Evolutionary conservation across 2,329 filamentous ascomycete genomes (phyloP).

Genomic region (Nemania abortiva): DNA sequence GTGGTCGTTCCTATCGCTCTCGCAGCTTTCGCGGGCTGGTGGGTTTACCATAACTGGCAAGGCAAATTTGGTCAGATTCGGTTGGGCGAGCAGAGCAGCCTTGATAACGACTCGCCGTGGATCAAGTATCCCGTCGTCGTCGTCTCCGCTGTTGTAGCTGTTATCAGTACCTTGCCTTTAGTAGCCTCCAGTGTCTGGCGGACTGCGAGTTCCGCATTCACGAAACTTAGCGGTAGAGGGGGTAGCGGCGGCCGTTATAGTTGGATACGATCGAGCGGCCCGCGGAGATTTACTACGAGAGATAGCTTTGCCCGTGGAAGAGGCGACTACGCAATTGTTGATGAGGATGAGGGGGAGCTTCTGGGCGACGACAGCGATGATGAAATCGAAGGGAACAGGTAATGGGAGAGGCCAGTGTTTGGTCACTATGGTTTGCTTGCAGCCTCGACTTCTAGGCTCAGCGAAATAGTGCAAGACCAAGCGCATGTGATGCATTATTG

Average conservation of each 20-base stretch:
- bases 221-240: constrained; percentile 62
- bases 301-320: constrained; percentile 88
- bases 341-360: constrained; percentile 94
- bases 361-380: constrained; percentile 94
- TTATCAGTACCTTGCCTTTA: constrained; percentile 74
- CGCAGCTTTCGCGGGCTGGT: constrained; percentile 83
- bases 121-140: constrained; percentile 85
- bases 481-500: constrained; percentile 15
- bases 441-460: background rate
- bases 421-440: background rate
- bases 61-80: constrained; percentile 93
- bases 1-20: constrained; percentile 79
- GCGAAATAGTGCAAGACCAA: background rate
- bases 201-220: constrained; percentile 64
- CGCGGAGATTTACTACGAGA: constrained; percentile 84
- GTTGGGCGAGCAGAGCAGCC: constrained; percentile 76
- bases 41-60: constrained; percentile 85
- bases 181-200: constrained; percentile 80
- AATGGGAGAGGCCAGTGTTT: constrained; percentile 1
- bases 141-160: constrained; percentile 72
- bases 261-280: constrained; percentile 64
- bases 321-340: constrained; percentile 88
- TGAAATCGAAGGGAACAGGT: constrained; percentile 68
- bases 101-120: constrained; percentile 80
- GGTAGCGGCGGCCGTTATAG: constrained; percentile 60